Percentiles rank a stretch among this genome's conserved stretches.
phyloP scores from a whole-genome alignment of 345 rosid genomes.

The Moricandia arvensis region DNA sequence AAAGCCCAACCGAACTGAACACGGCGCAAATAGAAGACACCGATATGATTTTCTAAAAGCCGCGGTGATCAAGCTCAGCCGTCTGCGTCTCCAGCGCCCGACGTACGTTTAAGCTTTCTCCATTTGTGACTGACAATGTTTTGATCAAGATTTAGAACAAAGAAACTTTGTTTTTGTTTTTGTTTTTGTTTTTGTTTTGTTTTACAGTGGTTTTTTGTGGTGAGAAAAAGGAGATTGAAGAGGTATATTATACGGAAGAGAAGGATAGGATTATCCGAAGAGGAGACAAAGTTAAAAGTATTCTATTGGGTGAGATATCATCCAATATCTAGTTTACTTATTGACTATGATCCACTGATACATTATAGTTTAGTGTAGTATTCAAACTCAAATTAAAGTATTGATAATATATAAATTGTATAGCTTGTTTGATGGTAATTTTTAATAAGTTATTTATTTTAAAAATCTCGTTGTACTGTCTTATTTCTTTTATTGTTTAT shows the following conservation, averaged over 20 bases:
- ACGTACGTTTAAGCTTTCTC: conserved; percentile 28
- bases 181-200: background rate
- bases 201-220: conserved; percentile 26
- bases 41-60: conserved; percentile 45
- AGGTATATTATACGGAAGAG: conserved; percentile 35
- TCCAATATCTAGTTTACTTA: background rate
- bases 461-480: background rate
- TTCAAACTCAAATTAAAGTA: background rate
- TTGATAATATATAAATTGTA: background rate
- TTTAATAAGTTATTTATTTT: background rate
- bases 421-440: background rate
- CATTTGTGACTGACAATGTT: conserved; percentile 27
- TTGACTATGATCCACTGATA: background rate
- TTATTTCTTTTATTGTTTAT: background rate
- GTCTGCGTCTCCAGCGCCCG: conserved; percentile 27
- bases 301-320: background rate
- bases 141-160: background rate
- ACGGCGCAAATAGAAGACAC: conserved; percentile 81
- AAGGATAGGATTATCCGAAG: conserved; percentile 32
- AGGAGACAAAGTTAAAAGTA: conserved; percentile 8
- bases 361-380: background rate
- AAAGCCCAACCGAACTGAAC: conserved; percentile 92
- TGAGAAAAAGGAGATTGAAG: conserved; percentile 22
- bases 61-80: conserved; percentile 25
- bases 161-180: background rate